Base-by-base conservation (phyloP, 2,329 filamentous ascomycete species). In the Hymenoscyphus fructigenus region DNA sequence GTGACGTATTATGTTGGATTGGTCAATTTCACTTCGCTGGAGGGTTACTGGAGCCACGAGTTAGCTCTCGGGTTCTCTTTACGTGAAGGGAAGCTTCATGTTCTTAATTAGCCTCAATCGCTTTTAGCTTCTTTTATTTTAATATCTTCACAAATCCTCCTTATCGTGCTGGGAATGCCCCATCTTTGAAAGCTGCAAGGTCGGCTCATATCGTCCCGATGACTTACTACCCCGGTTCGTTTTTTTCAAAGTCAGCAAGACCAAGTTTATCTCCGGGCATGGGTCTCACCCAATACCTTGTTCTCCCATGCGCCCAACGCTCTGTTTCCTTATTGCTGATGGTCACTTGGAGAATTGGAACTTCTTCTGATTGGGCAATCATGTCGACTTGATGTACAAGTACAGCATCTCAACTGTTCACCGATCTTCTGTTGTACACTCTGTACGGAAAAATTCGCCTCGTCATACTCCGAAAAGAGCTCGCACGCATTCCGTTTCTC, bases 181-280 rank as follows among this genome's bases (percentile, higher is more conserved):
- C 47, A 53, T 26, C 47, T 26, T 53, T 53, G 47, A 50, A 50
- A 17, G 6, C 44, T 50, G n/a, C 47, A 26, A 28, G 47, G 47
- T 38, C 20, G 20, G 23, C 47, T 53, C 20, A 53, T 14, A 53
- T 53, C 3, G 10, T 14, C 5, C 36, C 36, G 36, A 38, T 2
- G 12, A 15, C 12, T 38, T 38, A 15, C 14, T 3, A 17, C 36
- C 36, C 36, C 17, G 36, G 36, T 38, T 38, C 4, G 14, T 38
- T 14, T 50, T 50, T 5, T 53, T 53, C 47, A 53, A 53, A 53
- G 20, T 28, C 47, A 53, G 47, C 47, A 53, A 53, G 47, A 53
- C 20, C 20, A 28, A 53, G 47, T 53, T 26, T 53, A 53, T 53
- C 47, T 53, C 47, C 47, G 20, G 47, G 15, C 23, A 23, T 53